Conservation (phyloP, 2,329 filamentous ascomycete genomes). For the Fusarium bactridioides region DNA sequence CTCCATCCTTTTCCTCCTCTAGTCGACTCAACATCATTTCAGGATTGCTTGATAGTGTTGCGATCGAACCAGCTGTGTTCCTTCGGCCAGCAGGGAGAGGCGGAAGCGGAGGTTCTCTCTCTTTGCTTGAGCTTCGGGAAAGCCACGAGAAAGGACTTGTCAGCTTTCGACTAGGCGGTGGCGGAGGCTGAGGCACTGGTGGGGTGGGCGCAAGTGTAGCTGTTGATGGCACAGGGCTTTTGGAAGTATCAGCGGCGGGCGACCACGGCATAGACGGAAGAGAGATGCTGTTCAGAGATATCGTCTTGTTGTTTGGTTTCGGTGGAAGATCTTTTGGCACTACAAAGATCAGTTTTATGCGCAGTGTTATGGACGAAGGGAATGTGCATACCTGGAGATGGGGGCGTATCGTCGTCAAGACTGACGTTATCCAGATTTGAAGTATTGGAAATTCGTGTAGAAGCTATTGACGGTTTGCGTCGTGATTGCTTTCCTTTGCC, state of each 20-base stretch:
- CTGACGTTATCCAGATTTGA: slow-evolving; percentile 69
- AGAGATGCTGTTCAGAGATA: slow-evolving; percentile 74
- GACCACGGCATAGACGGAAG: slow-evolving; percentile 79
- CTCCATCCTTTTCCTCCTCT: slow-evolving; percentile 72
- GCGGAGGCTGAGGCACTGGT: slow-evolving; percentile 43
- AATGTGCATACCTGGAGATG: slow-evolving; percentile 43
- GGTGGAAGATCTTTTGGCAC: slow-evolving; percentile 46
- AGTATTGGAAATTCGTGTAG: slow-evolving; percentile 56
- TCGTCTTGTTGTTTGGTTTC: slow-evolving; percentile 59
- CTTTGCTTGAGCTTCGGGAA: slow-evolving; percentile 71
- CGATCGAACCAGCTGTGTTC: slow-evolving; percentile 82
- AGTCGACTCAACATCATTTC: slow-evolving; percentile 80
- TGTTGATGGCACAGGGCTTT: slow-evolving; percentile 51
- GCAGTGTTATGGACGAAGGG: neutral
- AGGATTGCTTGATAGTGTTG: slow-evolving; percentile 80
- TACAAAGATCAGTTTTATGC: slow-evolving; percentile 33
- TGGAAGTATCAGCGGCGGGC: slow-evolving; percentile 61
- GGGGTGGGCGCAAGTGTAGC: slow-evolving; percentile 44
- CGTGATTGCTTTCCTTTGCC: slow-evolving; percentile 31
- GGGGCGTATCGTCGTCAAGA: slow-evolving; percentile 61
- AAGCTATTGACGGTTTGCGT: slow-evolving; percentile 50
- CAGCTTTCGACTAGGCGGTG: slow-evolving; percentile 70
- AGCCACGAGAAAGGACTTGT: slow-evolving; percentile 90
- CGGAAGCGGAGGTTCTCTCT: slow-evolving; percentile 61
- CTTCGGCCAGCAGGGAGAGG: slow-evolving; percentile 64